Conservation (phyloP, 257 asterid species). For the Striga asiatica region DNA sequence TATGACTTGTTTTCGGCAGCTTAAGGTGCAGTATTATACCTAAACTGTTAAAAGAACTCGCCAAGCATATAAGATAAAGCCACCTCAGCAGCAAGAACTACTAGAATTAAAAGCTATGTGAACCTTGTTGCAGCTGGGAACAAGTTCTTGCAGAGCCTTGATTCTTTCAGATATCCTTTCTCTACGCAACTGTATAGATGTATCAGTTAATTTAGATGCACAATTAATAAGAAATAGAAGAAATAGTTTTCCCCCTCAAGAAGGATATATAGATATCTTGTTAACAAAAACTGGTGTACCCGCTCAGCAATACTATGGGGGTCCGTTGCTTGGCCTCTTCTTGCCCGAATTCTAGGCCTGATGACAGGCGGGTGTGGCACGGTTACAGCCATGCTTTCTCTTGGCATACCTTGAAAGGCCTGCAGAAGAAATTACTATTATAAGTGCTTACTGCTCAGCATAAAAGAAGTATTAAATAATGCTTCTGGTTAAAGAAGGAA, state of each 20-base stretch:
- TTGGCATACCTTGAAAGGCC: constrained; percentile 68
- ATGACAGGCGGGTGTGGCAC: constrained; percentile 60
- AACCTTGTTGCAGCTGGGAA: constrained; percentile 90
- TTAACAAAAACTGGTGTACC: constrained; percentile 24
- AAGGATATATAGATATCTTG: neutral
- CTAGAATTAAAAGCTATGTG: neutral
- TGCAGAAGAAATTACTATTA: constrained; percentile 19
- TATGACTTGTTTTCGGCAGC: too few species aligned
- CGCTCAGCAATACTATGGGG: constrained; percentile 91
- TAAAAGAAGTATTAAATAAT: neutral
- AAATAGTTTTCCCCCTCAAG: neutral
- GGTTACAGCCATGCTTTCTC: constrained; percentile 39
- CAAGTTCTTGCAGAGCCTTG: constrained; percentile 85
- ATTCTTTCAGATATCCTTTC: constrained; percentile 85
- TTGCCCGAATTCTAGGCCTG: constrained; percentile 75
- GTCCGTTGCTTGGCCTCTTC: constrained; percentile 91
- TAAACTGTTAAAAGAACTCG: too few species aligned
- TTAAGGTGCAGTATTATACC: too few species aligned
- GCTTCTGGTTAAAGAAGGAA: neutral
- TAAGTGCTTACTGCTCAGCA: neutral
- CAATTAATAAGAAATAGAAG: neutral
- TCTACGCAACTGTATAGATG: constrained; percentile 56
- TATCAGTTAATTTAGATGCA: constrained; percentile 4
- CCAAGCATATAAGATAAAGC: neutral
- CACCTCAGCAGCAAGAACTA: too few species aligned